A percentile compares a stretch with the other conserved stretches of the same genome.
Conservation (phyloP, 2,329 filamentous ascomycete genomes). For the Purpureocillium lavendulum region DNA sequence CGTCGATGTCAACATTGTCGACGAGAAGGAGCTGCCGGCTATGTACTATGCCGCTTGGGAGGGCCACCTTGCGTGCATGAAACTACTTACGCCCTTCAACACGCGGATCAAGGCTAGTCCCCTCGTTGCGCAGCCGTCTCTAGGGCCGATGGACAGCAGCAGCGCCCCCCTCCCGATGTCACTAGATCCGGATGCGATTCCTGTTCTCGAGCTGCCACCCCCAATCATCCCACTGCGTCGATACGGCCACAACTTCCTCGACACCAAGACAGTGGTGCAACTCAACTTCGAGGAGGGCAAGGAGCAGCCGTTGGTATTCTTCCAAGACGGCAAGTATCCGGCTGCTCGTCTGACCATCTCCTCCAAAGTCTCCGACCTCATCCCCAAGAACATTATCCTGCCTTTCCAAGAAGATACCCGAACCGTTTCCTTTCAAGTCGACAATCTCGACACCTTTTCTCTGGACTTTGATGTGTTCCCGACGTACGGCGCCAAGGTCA, state of each 20-base stretch:
- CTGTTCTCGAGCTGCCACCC: slow-evolving; percentile 82
- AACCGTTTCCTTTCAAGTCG: slow-evolving; percentile 90
- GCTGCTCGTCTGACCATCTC: slow-evolving; percentile 92
- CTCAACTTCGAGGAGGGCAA: slow-evolving; percentile 77
- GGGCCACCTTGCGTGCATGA: slow-evolving; percentile 91
- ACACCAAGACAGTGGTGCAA: slow-evolving; percentile 93
- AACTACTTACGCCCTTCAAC: slow-evolving; percentile 61
- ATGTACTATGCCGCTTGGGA: slow-evolving; percentile 99
- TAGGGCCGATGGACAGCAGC: slow-evolving; percentile 38
- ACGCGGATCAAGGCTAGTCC: slow-evolving; percentile 33
- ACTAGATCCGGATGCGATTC: slow-evolving; percentile 80
- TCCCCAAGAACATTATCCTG: slow-evolving; percentile 90
- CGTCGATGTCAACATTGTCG: slow-evolving; percentile 69
- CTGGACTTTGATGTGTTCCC: slow-evolving; percentile 98
- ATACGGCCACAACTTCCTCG: slow-evolving; percentile 97
- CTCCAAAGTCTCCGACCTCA: slow-evolving; percentile 90
- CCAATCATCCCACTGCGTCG: slow-evolving; percentile 91
- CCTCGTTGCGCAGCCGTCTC: slow-evolving; percentile 30
- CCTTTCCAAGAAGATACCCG: slow-evolving; percentile 95
- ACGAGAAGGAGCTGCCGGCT: slow-evolving; percentile 87
- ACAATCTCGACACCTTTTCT: slow-evolving; percentile 84
- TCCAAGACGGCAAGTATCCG: slow-evolving; percentile 93
- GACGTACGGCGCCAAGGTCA: slow-evolving; percentile 94
- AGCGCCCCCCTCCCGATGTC: slow-evolving; percentile 51
- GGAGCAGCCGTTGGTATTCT: slow-evolving; percentile 80